Evolutionary conservation across 2,329 filamentous ascomycete genomes (phyloP).

Genomic region (Colletotrichum brevisporum): DNA sequence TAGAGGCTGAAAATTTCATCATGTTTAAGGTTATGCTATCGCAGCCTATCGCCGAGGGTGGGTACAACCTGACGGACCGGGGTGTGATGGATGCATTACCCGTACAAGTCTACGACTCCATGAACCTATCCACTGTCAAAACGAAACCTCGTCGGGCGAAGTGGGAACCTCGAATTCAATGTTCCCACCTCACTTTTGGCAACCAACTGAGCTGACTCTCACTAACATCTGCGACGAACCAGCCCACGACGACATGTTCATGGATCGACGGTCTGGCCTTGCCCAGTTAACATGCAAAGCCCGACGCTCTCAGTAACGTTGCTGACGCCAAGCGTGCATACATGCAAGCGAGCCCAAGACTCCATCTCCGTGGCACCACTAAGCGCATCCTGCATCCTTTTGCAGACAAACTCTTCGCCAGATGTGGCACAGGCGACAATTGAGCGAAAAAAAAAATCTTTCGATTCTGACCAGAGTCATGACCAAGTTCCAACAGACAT

Average conservation of each 20-base stretch:
- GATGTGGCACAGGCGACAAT: neutral
- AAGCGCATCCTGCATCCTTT: neutral
- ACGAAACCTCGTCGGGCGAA: neutral
- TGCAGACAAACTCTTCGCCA: slow-evolving; percentile 1
- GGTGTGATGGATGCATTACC: neutral
- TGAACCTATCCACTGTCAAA: no score
- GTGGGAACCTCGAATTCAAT: neutral
- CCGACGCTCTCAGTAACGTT: neutral
- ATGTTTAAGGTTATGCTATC: slow-evolving; percentile 13
- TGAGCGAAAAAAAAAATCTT: neutral
- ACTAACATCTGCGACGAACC: no score
- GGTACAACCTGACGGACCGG: neutral
- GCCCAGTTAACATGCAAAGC: neutral
- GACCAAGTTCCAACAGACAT: neutral
- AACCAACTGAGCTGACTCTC: no score
- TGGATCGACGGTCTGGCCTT: neutral
- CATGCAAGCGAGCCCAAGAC: neutral
- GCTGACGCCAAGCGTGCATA: neutral
- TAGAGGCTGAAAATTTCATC: neutral
- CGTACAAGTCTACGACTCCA: no score
- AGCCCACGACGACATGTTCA: no score
- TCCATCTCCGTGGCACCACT: slow-evolving; percentile 2
- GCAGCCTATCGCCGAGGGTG: slow-evolving; percentile 7
- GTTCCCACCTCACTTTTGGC: neutral
- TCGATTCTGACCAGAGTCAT: neutral